Conservation (phyloP, 805 yeast species). For the Teunomyces aglyptinius region DNA sequence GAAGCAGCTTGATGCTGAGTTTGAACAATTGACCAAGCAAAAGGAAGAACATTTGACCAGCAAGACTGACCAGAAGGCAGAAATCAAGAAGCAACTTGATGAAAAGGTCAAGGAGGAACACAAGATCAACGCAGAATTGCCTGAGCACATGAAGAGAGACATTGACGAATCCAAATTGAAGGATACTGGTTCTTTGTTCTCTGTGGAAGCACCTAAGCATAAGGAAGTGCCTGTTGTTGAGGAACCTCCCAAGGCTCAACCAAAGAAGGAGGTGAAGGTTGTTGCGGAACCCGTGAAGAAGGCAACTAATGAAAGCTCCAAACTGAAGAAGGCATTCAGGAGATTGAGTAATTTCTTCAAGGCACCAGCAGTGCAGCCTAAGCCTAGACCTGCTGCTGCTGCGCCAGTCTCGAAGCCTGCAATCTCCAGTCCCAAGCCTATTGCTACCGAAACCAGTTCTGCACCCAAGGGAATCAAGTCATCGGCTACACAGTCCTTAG, state of each 20-base stretch:
- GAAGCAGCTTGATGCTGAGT: conserved; percentile 41
- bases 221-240: conserved; percentile 11
- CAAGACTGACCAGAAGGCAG: conserved; percentile 35
- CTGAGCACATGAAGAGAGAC: conserved; percentile 47
- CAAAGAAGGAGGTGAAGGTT: conserved; percentile 6
- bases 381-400: not conserved
- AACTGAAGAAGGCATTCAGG: conserved; percentile 12
- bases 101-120: conserved; percentile 45
- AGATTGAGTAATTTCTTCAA: conserved; percentile 20
- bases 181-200: conserved; percentile 40
- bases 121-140: conserved; percentile 48
- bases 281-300: conserved; percentile 5
- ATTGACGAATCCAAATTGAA: conserved; percentile 34
- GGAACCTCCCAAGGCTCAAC: conserved; percentile 9
- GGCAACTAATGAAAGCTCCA: conserved; percentile 9
- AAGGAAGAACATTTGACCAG: conserved; percentile 35
- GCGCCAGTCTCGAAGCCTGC: conserved; percentile 3
- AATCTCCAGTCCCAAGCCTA: not conserved
- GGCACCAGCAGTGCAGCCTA: conserved; percentile 5
- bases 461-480: not conserved
- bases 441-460: no score
- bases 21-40: conserved; percentile 40
- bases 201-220: conserved; percentile 24
- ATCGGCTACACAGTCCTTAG: conserved; percentile 6
- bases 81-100: conserved; percentile 29